phyloP scores from a whole-genome alignment of 352 stramenopile genomes.

The Globisporangium irregulare region DNA sequence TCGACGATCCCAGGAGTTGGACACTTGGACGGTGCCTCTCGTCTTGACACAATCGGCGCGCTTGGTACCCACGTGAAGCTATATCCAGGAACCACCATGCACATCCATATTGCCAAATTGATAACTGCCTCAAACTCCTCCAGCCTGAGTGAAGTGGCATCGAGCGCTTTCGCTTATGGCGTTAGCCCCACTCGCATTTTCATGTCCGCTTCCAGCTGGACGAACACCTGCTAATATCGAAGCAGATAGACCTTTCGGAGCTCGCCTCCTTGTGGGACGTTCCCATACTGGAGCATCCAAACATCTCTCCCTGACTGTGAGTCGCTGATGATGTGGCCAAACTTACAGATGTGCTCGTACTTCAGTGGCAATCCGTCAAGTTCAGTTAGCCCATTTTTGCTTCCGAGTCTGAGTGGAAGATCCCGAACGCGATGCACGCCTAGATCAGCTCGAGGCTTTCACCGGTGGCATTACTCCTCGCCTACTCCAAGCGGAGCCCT shows the following conservation, averaged over 20 bases:
- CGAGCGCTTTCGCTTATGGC: slow-evolving; percentile 13
- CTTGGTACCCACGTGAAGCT: slow-evolving; percentile 29
- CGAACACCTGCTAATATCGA: slow-evolving; percentile 19
- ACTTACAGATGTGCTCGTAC: not conserved
- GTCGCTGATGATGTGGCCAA: too few species aligned
- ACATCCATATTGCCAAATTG: slow-evolving; percentile 21
- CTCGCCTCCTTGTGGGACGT: slow-evolving; percentile 15
- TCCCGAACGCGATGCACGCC: slow-evolving; percentile 38
- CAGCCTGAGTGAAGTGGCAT: not conserved
- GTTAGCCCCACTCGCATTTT: slow-evolving; percentile 20
- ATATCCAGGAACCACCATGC: slow-evolving; percentile 31
- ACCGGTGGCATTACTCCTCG: not conserved
- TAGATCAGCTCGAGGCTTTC: slow-evolving; percentile 18
- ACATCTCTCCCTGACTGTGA: too few species aligned
- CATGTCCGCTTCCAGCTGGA: slow-evolving; percentile 20
- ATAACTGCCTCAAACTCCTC: slow-evolving; percentile 37
- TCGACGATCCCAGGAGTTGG: not conserved
- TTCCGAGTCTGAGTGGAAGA: slow-evolving; percentile 38
- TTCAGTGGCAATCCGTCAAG: slow-evolving; percentile 29
- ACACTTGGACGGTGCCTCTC: slow-evolving; percentile 14
- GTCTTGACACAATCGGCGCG: not conserved
- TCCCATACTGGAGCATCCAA: slow-evolving; percentile 19
- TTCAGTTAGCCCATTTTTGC: slow-evolving; percentile 26
- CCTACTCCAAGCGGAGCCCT: not conserved
- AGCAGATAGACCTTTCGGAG: too few species aligned